These are phyloP conservation scores for Bacidia rubella DNA, from an alignment of 495 filamentous ascomycete genomes.

Conservation along the genomic window DNA sequence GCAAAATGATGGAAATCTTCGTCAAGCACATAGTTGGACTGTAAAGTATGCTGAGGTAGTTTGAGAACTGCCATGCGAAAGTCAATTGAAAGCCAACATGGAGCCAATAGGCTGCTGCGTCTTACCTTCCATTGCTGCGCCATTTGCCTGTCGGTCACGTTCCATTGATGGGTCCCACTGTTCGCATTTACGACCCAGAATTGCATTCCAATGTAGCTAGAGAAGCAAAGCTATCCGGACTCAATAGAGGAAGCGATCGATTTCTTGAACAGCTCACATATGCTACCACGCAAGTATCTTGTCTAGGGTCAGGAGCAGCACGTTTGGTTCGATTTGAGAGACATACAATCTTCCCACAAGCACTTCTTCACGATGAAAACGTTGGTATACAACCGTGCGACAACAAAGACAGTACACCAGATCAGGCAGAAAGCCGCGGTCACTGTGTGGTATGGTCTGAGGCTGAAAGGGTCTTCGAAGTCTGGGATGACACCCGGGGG, in stretches of 20 bases:
- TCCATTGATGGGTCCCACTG: conserved; percentile 15
- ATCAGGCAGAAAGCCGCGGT: conserved; percentile 4
- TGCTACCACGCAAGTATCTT: conserved; percentile 7
- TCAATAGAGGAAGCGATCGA: background rate
- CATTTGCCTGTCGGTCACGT: conserved; percentile 4
- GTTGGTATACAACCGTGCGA: conserved; percentile 12
- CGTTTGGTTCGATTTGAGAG: background rate
- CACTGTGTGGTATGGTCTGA: conserved; percentile 10
- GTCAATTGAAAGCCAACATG: background rate
- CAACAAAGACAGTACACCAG: conserved; percentile 3
- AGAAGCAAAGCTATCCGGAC: conserved; percentile 5
- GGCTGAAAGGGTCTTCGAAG: conserved; percentile 8
- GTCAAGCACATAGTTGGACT: conserved; percentile 1
- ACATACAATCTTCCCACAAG: conserved; percentile 17
- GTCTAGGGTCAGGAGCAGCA: background rate
- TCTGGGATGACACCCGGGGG: conserved; percentile 14
- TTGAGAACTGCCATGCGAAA: conserved; percentile 10
- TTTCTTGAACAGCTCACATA: background rate
- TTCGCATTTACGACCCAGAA: conserved; percentile 1
- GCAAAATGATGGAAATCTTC: conserved; percentile 14
- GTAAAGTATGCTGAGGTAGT: conserved; percentile 12
- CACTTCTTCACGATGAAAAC: conserved; percentile 9
- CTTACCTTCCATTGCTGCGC: background rate
- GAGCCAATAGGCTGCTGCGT: background rate
- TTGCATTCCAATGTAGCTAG: background rate